A percentile compares a stretch with the other conserved stretches of the same genome.
Conservation (phyloP, 768 basidiomycete species). For the Lepiota venenata region DNA sequence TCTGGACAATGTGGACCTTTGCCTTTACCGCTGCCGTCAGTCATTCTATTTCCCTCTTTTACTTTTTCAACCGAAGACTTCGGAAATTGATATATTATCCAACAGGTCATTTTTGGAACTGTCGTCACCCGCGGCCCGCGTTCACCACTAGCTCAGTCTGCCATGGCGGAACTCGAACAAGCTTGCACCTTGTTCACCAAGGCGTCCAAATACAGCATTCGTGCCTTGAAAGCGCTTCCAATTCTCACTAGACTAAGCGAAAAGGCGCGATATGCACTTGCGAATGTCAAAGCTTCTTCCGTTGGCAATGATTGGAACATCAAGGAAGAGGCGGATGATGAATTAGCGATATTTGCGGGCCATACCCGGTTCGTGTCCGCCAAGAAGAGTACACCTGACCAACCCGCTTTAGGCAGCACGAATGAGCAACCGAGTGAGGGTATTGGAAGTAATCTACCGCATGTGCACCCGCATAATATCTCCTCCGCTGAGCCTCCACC, state of each 20-base stretch:
- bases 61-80: background rate
- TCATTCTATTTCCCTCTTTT: background rate
- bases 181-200: constrained; percentile 65
- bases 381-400: constrained; percentile 23
- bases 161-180: constrained; percentile 67
- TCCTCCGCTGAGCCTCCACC: background rate
- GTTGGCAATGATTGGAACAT: constrained; percentile 42
- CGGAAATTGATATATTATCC: background rate
- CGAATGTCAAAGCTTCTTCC: constrained; percentile 36
- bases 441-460: background rate
- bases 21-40: constrained; percentile 52
- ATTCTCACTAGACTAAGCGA: constrained; percentile 59
- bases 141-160: constrained; percentile 62
- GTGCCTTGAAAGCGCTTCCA: constrained; percentile 66
- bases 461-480: background rate
- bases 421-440: background rate
- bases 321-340: constrained; percentile 59
- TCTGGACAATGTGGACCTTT: constrained; percentile 64
- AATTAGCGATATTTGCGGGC: constrained; percentile 67
- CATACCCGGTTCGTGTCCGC: constrained; percentile 59
- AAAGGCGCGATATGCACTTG: constrained; percentile 60
- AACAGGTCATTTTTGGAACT: constrained; percentile 72
- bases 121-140: constrained; percentile 73
- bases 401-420: too few species aligned
- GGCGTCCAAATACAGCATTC: constrained; percentile 53